Evolutionary conservation across 2,329 filamentous ascomycete genomes (phyloP).

Genomic region (Calcarisporium arbuscula): DNA sequence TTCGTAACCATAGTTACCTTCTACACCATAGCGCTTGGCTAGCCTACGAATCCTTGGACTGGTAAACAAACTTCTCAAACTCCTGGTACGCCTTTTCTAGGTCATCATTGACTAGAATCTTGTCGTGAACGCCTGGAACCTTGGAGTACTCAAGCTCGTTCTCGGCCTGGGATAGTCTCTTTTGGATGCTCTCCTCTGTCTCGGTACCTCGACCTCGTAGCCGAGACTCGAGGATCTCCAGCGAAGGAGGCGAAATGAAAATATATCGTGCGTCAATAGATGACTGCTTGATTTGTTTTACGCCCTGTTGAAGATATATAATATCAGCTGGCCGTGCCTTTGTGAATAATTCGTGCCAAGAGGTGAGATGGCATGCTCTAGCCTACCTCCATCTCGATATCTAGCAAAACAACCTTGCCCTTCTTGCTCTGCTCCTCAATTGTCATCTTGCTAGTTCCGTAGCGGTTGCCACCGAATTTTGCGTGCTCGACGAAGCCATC

Average conservation of each 20-base stretch:
- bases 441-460: constrained; percentile 76
- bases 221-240: constrained; percentile 67
- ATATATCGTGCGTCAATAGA: constrained; percentile 71
- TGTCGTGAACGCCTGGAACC: constrained; percentile 48
- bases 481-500: constrained; percentile 82
- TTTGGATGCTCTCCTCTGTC: constrained; percentile 62
- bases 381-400: constrained; percentile 91
- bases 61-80: constrained; percentile 45
- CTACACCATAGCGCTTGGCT: too few species aligned
- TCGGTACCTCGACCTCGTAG: constrained; percentile 74
- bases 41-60: constrained; percentile 15
- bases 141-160: constrained; percentile 68
- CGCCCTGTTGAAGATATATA: constrained; percentile 57
- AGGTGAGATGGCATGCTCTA: neutral
- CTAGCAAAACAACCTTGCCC: constrained; percentile 72
- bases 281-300: constrained; percentile 84
- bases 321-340: too few species aligned
- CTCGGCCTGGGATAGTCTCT: constrained; percentile 64
- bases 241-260: constrained; percentile 75
- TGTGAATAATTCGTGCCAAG: neutral
- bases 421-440: constrained; percentile 68
- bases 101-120: constrained; percentile 34
- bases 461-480: constrained; percentile 77
- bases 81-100: constrained; percentile 46
- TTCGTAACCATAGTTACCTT: too few species aligned